Conservation (phyloP, 352 stramenopile genomes). For the Elongisporangium anandrum region DNA sequence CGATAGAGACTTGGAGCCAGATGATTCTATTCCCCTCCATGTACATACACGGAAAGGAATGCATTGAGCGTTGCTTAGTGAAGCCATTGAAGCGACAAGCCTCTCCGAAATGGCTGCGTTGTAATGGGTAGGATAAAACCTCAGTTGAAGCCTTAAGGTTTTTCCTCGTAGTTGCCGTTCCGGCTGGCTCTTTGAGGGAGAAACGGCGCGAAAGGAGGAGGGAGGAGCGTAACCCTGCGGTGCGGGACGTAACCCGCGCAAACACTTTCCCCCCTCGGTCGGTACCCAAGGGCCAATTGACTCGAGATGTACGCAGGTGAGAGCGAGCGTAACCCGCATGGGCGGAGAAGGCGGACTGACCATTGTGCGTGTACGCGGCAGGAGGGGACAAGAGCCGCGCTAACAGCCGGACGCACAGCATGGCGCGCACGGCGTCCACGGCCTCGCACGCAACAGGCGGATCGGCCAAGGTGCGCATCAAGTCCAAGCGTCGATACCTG, state of each 20-base stretch:
- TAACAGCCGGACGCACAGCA: constrained; percentile 2
- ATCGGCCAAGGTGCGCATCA: constrained; percentile 40
- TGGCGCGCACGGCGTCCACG: constrained; percentile 1
- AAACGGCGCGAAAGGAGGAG: not conserved
- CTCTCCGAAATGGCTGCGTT: not conserved
- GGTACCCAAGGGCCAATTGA: not conserved
- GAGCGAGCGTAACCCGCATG: not conserved
- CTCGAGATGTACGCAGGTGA: not conserved
- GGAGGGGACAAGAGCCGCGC: not conserved
- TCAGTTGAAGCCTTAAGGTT: not conserved
- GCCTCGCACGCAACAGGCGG: not conserved
- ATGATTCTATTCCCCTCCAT: no score
- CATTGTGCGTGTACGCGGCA: not conserved
- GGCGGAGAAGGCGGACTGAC: not conserved
- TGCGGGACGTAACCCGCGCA: not conserved
- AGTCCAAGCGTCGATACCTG: constrained; percentile 70
- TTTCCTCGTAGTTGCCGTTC: not conserved
- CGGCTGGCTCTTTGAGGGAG: not conserved
- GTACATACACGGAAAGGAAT: no score
- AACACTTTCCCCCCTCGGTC: not conserved
- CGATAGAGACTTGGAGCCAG: no score
- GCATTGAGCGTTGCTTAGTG: no score
- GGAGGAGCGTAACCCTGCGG: not conserved
- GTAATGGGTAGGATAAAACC: not conserved
- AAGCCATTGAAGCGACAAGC: no score